phyloP scores from a whole-genome alignment of 305 asterid genomes.

The Fraxinus sp. region DNA sequence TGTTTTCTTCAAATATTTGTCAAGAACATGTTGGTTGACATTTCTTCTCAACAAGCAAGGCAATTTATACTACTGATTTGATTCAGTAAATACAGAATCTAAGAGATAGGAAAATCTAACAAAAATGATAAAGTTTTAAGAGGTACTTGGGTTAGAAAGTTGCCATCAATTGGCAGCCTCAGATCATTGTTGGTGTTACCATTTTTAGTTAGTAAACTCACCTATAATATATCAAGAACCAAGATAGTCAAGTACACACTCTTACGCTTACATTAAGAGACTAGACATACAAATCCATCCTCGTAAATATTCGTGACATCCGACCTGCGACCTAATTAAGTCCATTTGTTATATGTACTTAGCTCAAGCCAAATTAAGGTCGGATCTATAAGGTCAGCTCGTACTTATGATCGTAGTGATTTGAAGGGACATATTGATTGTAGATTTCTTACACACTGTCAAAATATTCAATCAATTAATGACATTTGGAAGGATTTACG shows the following conservation, averaged over 20 bases:
- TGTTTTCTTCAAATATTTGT: not conserved
- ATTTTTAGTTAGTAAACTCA: conserved; percentile 70
- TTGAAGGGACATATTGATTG: too few species aligned
- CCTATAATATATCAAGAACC: conserved; percentile 32
- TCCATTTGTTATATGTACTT: too few species aligned
- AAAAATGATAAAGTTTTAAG: not conserved
- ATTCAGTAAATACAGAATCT: not conserved
- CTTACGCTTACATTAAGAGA: not conserved
- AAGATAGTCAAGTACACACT: not conserved
- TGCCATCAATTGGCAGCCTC: conserved; percentile 14
- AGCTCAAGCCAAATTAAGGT: too few species aligned
- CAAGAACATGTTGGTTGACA: not conserved
- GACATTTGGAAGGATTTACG: too few species aligned
- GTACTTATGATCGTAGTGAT: too few species aligned
- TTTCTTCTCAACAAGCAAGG: not conserved
- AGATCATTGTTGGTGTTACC: conserved; percentile 49
- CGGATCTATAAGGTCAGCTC: too few species aligned
- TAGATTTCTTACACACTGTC: too few species aligned
- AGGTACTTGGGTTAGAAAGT: conserved; percentile 54
- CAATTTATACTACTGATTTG: not conserved
- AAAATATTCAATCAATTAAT: too few species aligned
- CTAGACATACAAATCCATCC: too few species aligned
- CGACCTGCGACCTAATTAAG: too few species aligned
- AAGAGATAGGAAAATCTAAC: not conserved
- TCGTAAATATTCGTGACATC: too few species aligned